Base-by-base conservation (phyloP, 2,329 filamentous ascomycete genomes). In the Tolypocladium guangdongense region DNA sequence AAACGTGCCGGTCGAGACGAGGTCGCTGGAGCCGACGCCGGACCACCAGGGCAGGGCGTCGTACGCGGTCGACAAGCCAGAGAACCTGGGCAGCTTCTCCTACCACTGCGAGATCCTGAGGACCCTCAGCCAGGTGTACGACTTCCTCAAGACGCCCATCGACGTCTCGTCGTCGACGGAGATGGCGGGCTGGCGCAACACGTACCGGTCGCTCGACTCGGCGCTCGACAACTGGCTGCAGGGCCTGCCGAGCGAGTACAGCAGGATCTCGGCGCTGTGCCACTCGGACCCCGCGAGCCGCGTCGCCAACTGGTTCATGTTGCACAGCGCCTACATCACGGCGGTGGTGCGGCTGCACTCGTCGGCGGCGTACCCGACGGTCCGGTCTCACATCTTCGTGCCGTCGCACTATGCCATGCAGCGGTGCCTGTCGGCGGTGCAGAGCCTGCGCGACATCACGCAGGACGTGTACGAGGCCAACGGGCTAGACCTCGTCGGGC, bases 291-390 rank as follows among this genome's bases (percentile, higher is more conserved):
- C 71, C 3, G 71, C 71, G 2, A 73, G 71, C 51, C 68, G 71
- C 1, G 71, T 74, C 2, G 71, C 71, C n/a, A 74, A 74, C 56
- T 74, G 71, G 71, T 73, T 74, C 54, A 72, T 74, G 69, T 61
- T 74, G 10, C 72, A 74, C 30, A 73, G 71, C 57, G 72, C 72
- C 8, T 74, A 73, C 47, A 71, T 74, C 14, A 72, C 70, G 0
- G 66, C 70, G 3, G 72, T 72, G 7, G 71, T 74, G 3, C 67
- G 72, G 1, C 60, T 74, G n/a, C 72, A 74, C 54, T 73, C 72
- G 3, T 66, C 70, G 3, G 71, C 72, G 0, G 72, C 72, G 3
- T 74, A 74, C 50, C 72, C 72, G 4, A 69, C 66, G 0, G 60
- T 68, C 0, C 63, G 68, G 7, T 72, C 71, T 6, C 65, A 69